Evolutionary conservation across 495 filamentous ascomycete species (phyloP).

Genomic region (Neurospora tetrasperma): DNA sequence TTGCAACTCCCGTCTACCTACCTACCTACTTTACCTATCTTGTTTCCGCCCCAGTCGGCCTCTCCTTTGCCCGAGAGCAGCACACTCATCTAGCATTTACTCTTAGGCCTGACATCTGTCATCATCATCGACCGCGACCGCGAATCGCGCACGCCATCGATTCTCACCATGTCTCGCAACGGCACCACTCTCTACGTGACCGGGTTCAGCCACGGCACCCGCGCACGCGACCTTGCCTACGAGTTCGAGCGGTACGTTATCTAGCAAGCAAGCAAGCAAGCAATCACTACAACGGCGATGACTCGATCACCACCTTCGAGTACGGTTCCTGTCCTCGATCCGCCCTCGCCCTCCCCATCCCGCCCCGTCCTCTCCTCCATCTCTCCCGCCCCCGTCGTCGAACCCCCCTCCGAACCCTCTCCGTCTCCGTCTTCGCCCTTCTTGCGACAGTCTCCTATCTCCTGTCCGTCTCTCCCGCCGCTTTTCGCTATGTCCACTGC

Average conservation of each 20-base stretch:
- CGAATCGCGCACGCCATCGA: not conserved
- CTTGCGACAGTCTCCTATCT: constrained; percentile 22
- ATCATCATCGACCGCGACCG: not conserved
- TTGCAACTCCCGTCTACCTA: not conserved
- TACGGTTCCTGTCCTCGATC: constrained; percentile 23
- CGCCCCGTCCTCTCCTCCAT: constrained; percentile 10
- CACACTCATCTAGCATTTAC: not conserved
- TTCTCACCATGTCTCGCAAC: constrained; percentile 71
- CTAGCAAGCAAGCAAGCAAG: constrained; percentile 7
- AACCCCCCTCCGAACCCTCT: not conserved
- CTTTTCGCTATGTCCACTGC: constrained; percentile 19
- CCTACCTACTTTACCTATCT: not conserved
- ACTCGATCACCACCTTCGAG: constrained; percentile 36
- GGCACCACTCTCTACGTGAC: constrained; percentile 91
- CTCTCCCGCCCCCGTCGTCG: constrained; percentile 27
- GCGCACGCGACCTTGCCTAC: constrained; percentile 99
- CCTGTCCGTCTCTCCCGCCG: constrained; percentile 25
- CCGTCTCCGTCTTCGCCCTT: constrained; percentile 21
- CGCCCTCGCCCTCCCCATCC: constrained; percentile 16
- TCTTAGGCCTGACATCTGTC: not conserved
- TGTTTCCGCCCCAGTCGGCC: not conserved
- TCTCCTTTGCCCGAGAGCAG: not conserved
- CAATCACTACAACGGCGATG: constrained; percentile 23
- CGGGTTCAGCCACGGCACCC: constrained; percentile 97
- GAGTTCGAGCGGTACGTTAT: constrained; percentile 88